Base-by-base conservation (phyloP, 805 yeast genomes). In the Candida insectorum region DNA sequence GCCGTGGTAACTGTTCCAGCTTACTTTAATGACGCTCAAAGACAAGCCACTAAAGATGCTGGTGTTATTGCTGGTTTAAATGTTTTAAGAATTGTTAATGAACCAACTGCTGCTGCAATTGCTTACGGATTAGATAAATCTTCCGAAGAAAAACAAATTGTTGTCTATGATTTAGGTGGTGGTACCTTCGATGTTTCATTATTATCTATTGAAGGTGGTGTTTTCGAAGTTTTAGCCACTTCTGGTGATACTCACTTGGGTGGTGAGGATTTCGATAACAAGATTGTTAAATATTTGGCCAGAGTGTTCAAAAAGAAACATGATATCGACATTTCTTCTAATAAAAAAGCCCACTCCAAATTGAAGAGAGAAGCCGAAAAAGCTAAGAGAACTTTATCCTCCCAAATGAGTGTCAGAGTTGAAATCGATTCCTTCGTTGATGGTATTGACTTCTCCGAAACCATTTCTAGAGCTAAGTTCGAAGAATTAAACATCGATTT, bases 1-100 rank as follows among this genome's bases (percentile, higher is more conserved):
- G 96, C 96, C 35, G 97, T 88, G 56, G 85, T 88, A 57, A 89
- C 97, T 33, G 97, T 88, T 47, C 96, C 97, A 34, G 97, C 97
- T 40, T 88, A 88, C 72, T 88, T 88, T 77, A 89, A 89, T 69
- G 96, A 88, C 66, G 87, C 97, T 36, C 97, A 89, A 72, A 85
- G 96, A 75, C 96, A 89, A 71, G 97, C 96, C 42, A 88, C 97
- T 56, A 89, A 88, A 75, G 96, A 88, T 65, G 96, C 97, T 41
- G 97, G 96, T 75, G 72, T 83, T 49, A 89, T 88, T 76, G 94
- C 96, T 39, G 97, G 97, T 58, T 75, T 88, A 62, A 88, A 88
- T 66, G 96, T 88, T 43, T 75, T 85, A 65, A 81, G 97, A 73
- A 88, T 88, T 63, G 88, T 89, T 56, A 88, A 88, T 71, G 97